Evolutionary conservation across 148 eudicot species (phyloP).

Genomic region (Talinum fruticosum): DNA sequence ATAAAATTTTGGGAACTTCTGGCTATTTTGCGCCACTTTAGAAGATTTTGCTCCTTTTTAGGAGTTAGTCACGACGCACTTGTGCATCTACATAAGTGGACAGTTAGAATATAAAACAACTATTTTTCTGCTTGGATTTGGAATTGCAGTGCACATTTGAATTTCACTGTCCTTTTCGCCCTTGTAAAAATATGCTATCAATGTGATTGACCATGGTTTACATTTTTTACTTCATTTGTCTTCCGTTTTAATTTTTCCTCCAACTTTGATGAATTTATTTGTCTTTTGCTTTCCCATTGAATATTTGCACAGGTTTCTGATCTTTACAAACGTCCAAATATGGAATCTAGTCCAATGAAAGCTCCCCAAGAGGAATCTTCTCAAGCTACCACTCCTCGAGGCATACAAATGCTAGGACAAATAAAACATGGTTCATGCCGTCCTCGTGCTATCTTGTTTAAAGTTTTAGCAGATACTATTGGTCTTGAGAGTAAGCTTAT

Average conservation of each 20-base stretch:
- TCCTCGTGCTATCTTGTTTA: conserved; percentile 93
- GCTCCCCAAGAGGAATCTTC: conserved; percentile 57
- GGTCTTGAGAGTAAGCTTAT: conserved; percentile 90
- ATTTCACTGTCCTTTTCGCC: background rate
- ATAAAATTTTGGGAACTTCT: too few species aligned
- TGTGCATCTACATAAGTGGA: background rate
- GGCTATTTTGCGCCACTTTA: background rate
- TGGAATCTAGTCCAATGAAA: conserved; percentile 71
- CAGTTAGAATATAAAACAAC: background rate
- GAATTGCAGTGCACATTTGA: background rate
- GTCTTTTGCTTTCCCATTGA: background rate
- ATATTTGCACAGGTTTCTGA: conserved; percentile 64
- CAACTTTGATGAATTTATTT: background rate
- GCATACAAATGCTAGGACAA: conserved; percentile 90
- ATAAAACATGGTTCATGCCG: conserved; percentile 97
- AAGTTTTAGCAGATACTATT: conserved; percentile 92
- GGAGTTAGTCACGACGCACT: background rate
- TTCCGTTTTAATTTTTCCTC: background rate
- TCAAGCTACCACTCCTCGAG: conserved; percentile 48
- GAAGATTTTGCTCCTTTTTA: background rate
- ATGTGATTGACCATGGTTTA: background rate
- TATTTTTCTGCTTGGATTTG: background rate
- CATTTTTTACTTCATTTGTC: background rate
- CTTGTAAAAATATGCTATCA: background rate
- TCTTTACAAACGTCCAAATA: conserved; percentile 73